Conservation (phyloP, 1,139 yeast species). For the Hyphopichia wangnamkhiaoensis region DNA sequence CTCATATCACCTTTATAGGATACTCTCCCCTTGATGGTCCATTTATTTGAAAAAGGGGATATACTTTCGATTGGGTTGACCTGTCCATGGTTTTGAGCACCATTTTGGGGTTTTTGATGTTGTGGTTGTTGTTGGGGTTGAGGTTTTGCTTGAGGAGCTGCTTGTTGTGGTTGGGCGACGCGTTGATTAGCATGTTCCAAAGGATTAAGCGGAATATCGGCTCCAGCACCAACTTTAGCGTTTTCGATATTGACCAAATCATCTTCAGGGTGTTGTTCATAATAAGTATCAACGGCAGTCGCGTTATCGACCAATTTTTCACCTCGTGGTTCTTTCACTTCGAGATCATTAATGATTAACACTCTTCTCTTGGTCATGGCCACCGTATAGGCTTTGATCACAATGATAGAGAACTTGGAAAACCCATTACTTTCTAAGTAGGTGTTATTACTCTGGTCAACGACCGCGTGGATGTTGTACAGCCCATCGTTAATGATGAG, state of each 20-base stretch:
- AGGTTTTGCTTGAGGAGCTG: conserved; percentile 5
- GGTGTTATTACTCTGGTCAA: conserved; percentile 59
- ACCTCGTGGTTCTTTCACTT: conserved; percentile 42
- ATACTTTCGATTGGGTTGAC: conserved; percentile 80
- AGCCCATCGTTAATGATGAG: conserved; percentile 34
- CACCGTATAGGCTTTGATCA: conserved; percentile 45
- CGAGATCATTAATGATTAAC: conserved; percentile 53
- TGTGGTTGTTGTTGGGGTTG: conserved; percentile 13
- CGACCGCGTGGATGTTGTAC: conserved; percentile 62
- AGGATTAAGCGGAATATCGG: conserved; percentile 2
- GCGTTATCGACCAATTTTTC: conserved; percentile 41
- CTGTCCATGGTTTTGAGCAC: conserved; percentile 22
- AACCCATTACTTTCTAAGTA: conserved; percentile 51
- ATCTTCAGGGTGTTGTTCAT: conserved; percentile 56
- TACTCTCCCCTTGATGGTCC: conserved; percentile 94
- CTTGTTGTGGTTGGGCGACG: conserved; percentile 7
- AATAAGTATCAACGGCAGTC: conserved; percentile 53
- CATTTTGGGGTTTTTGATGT: conserved; percentile 16
- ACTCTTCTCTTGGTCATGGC: conserved; percentile 55
- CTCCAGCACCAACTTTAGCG: conserved; percentile 12
- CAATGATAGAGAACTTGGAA: conserved; percentile 32
- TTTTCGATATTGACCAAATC: conserved; percentile 20
- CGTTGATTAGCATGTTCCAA: neutral
- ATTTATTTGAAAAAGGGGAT: conserved; percentile 86
- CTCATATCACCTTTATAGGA: conserved; percentile 85